Evolutionary conservation across 2,329 filamentous ascomycete species (phyloP), one percentile per base, ranked within the genome.

Genomic region (Exophiala spinifera): DNA sequence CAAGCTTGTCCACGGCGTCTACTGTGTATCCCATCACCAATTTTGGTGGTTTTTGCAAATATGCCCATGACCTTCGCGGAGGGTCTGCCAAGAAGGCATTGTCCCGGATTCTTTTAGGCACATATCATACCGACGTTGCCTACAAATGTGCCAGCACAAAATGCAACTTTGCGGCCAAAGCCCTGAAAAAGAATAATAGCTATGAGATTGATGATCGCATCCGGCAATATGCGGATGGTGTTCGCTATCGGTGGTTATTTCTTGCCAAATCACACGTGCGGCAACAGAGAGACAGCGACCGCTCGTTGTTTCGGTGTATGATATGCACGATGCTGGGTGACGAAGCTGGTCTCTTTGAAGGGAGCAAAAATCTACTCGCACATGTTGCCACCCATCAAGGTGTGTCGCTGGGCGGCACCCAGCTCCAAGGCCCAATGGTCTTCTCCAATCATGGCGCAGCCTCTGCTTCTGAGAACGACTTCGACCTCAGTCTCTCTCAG

Each of bases 241-340:
- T 77, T 17, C 69, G 69, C 14, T 74, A 73, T 54, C 71, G 74
- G 2, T 77, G 73, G 71, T 55, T 66, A 8, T 77, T 77, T 55
- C 66, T 77, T 1, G 74, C 74, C n/a, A 77, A 77, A 58, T 70
- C 65, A 6, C 74, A 77, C 61, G 65, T 74, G 7, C 58, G 39
- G 34, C 43, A 50, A 31, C 31, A n/a, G n/a, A 44, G 48, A 13
- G n/a, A 33, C 17, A 11, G 28, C 19, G 15, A 47, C 17, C 11
- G 19, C 2, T 13, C 53, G n/a, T 52, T 46, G 2, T 56, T 42
- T 25, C 53, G 53, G 2, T 56, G 53, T 48, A 25, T 56, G 25
- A 31, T 51, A 21, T 56, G 53, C 21, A 20, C 42, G 11, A 33
- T 56, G 25, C 28, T 43, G 4, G 49, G 49, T 39, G 49, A 56